Percentiles rank a stretch among this genome's conserved stretches.
Conservation (phyloP, 2,329 filamentous ascomycete genomes). For the Arthroderma uncinatum region DNA sequence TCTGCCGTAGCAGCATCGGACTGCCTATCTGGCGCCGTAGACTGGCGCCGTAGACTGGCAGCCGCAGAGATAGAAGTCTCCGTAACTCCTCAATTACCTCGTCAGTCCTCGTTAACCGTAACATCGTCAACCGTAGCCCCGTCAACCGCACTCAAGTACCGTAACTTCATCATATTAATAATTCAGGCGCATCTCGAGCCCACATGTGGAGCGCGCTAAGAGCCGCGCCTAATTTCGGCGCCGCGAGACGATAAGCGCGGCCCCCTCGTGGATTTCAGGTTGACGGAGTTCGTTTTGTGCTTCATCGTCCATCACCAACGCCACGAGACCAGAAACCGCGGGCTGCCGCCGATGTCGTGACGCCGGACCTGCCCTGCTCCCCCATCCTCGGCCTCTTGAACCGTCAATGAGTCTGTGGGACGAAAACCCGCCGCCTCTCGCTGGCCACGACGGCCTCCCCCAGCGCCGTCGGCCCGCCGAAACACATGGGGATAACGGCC, state of each 20-base stretch:
- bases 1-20: no score
- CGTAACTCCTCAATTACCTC: no score
- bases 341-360: background rate
- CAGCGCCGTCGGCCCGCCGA: background rate
- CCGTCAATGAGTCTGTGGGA: slow-evolving; percentile 3
- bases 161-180: slow-evolving; percentile 1
- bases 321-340: no score
- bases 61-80: no score
- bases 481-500: background rate
- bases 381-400: background rate
- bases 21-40: no score
- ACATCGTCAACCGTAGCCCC: no score
- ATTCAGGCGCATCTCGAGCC: slow-evolving; percentile 2
- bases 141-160: no score
- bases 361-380: background rate
- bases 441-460: background rate
- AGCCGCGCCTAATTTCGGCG: slow-evolving; percentile 1
- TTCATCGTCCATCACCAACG: background rate
- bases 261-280: background rate
- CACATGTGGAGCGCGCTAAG: background rate
- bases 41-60: no score
- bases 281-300: background rate
- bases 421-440: slow-evolving; percentile 1
- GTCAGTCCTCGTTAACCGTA: no score
- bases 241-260: background rate